Evolutionary conservation across 176 grass and related monocot species (phyloP), one percentile per base, ranked within the genome.

Genomic region (Oryza nivara): DNA sequence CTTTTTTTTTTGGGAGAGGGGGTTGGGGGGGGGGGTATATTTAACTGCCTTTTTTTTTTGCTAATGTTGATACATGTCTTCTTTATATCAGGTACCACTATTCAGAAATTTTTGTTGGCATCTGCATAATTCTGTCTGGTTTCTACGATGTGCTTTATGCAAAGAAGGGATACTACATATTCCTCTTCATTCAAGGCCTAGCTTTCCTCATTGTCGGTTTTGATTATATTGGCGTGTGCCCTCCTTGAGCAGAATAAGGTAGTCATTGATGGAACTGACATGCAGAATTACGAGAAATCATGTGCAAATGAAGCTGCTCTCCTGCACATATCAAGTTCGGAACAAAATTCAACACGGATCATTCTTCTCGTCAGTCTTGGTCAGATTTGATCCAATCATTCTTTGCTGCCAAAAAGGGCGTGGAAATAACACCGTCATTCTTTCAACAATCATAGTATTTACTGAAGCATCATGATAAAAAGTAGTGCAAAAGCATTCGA

Each of bases 131-230:
- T 7, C 41, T 90, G 51, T 93, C 89, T 36, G 96, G 93, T 76
- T 87, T 11, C 51, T 98, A 98, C 28, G 96, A 98, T 23, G 12
- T 93, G 68, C 2, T 83, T 35, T 83, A 90, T 47, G 73, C 91
- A 45, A 90, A 92, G 10, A 95, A 89, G 73, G 89, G 91, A 84
- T 98, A 98, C 70, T 95, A 76, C 83, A 82, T 95, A 58, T 98
- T 83, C 69, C 91, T 98, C 64, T 90, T 92, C 73, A 45, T 92
- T 82, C 96, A 95, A 80, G 86, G 93, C 22, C 46, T 85, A 3
- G 83, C 91, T 74, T 98, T 98, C 74, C 83, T 98, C 22, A 83
- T 98, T 22, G 79, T 79, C 5, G 93, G 93, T 63, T 92, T 91
- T 87, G 92, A 92, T 43, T 95, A 90, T 65, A 77, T 98, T 11